phyloP scores from a whole-genome alignment of 2,329 filamentous ascomycete genomes.

The Calonectria henricotiae region DNA sequence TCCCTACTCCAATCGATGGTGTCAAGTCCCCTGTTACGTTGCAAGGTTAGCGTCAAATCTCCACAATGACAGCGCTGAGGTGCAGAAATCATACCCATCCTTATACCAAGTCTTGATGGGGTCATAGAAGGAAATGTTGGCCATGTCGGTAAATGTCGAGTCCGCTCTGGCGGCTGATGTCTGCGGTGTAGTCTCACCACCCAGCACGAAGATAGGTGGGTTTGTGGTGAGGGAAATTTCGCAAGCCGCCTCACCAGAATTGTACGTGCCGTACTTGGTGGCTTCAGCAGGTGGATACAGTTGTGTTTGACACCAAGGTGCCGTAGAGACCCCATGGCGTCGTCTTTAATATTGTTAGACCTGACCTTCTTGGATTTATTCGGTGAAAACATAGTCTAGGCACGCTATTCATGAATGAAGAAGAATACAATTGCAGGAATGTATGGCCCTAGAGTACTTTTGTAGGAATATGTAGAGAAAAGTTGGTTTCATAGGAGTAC shows the following conservation, averaged over 20 bases:
- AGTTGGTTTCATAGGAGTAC: too few relatives aligned
- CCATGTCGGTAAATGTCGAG: constrained; percentile 14
- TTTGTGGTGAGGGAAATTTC: not conserved
- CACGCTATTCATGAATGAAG: too few relatives aligned
- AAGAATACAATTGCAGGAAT: too few relatives aligned
- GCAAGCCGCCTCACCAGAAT: constrained; percentile 25
- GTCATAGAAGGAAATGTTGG: constrained; percentile 30
- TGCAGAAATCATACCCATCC: not conserved
- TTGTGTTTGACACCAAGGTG: too few relatives aligned
- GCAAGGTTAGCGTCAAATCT: not conserved
- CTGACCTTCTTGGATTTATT: too few relatives aligned
- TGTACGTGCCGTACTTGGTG: constrained; percentile 15
- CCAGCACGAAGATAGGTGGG: constrained; percentile 16
- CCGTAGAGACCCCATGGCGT: too few relatives aligned
- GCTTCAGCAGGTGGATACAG: too few relatives aligned
- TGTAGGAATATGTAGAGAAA: too few relatives aligned
- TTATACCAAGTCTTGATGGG: constrained; percentile 22
- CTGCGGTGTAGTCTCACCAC: constrained; percentile 8
- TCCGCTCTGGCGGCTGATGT: constrained; percentile 4
- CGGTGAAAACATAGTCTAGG: too few relatives aligned
- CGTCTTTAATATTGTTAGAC: too few relatives aligned
- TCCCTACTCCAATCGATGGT: constrained; percentile 10
- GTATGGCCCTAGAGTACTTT: too few relatives aligned
- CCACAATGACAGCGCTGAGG: accelerated
- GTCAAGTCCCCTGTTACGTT: not conserved